Evolutionary conservation across 2,329 filamentous ascomycete species (phyloP).

Genomic region (Neopestalotiopsis rosae): DNA sequence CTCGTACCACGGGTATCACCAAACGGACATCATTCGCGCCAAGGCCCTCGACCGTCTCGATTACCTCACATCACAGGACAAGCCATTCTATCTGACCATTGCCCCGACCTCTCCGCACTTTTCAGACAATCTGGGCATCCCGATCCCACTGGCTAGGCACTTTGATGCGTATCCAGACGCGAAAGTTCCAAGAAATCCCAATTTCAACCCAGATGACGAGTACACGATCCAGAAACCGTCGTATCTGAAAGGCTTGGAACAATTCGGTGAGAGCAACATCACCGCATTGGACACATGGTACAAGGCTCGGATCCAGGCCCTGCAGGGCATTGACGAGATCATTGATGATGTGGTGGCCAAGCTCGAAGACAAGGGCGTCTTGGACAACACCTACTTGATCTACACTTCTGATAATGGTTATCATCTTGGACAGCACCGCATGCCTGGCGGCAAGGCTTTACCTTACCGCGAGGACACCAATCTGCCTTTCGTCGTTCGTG

Average conservation of each 20-base stretch:
- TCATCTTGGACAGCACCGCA: constrained; percentile 62
- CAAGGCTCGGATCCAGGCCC: constrained; percentile 50
- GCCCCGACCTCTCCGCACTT: constrained; percentile 19
- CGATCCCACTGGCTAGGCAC: constrained; percentile 9
- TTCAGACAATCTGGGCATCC: neutral
- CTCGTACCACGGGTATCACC: constrained; percentile 44
- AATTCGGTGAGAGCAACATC: constrained; percentile 49
- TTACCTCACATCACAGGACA: constrained; percentile 10
- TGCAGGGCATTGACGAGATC: constrained; percentile 61
- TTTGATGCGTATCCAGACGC: neutral
- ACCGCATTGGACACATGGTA: constrained; percentile 59
- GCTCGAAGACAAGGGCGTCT: constrained; percentile 55
- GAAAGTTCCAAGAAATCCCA: neutral
- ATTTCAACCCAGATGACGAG: constrained; percentile 10
- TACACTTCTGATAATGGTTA: constrained; percentile 66
- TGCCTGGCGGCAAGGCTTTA: constrained; percentile 63
- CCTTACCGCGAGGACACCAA: constrained; percentile 64
- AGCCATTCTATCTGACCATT: constrained; percentile 13
- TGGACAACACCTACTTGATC: constrained; percentile 65
- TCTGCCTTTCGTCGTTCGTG: constrained; percentile 64
- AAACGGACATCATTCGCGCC: constrained; percentile 30
- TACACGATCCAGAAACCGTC: constrained; percentile 46
- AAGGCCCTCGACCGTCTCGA: constrained; percentile 17
- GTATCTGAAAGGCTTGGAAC: constrained; percentile 45
- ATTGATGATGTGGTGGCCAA: constrained; percentile 49